Evolutionary conservation across 306 rosid species (phyloP).

Genomic region (Prinsepia uniflora): DNA sequence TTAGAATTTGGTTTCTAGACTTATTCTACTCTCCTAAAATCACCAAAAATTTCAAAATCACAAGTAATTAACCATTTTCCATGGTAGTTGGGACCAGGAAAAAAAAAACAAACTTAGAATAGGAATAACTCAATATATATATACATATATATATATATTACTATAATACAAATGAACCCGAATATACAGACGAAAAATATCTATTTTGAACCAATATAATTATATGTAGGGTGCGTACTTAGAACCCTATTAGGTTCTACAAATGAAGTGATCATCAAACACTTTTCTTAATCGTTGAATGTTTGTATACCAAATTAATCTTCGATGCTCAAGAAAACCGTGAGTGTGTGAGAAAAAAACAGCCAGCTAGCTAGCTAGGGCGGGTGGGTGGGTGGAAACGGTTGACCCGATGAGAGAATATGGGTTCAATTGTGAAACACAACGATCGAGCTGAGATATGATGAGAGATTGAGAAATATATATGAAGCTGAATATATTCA

Average conservation of each 20-base stretch:
- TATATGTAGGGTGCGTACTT: too few species aligned
- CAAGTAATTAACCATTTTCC: constrained; percentile 2
- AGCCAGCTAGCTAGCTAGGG: too few species aligned
- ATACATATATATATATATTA: too few species aligned
- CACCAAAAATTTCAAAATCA: not conserved
- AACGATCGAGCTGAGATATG: not conserved
- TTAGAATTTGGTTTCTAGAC: not conserved
- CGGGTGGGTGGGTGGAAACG: constrained; percentile 40
- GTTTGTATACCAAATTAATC: not conserved
- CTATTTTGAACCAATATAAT: too few species aligned
- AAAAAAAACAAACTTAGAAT: too few species aligned
- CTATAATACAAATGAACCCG: too few species aligned
- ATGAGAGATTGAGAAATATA: not conserved
- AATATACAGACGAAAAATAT: too few species aligned
- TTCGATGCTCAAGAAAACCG: constrained; percentile 8
- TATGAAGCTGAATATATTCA: not conserved
- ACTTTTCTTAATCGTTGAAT: too few species aligned
- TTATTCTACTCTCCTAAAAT: not conserved
- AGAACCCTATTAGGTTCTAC: too few species aligned
- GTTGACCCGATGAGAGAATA: constrained; percentile 53
- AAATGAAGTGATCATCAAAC: too few species aligned
- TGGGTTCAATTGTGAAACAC: constrained; percentile 17
- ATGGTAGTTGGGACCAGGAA: not conserved
- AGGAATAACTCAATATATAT: too few species aligned
- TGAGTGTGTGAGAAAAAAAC: constrained; percentile 17